phyloP scores from a whole-genome alignment of 352 stramenopile genomes.

The Pythium rishiriense region DNA sequence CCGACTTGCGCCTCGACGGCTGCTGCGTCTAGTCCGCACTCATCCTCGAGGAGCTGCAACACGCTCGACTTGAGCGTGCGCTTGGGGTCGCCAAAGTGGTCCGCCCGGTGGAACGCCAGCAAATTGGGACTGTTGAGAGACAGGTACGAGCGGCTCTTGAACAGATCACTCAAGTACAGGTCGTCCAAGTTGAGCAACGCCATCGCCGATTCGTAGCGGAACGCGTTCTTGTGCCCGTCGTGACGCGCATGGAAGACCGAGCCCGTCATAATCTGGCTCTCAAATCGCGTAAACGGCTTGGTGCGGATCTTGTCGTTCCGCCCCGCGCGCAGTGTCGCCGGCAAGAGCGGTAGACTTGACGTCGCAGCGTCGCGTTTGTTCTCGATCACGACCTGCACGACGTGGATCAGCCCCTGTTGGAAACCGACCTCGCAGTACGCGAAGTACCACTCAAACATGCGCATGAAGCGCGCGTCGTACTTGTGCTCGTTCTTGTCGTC shows the following conservation, averaged over 20 bases:
- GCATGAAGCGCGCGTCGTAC: constrained; percentile 31
- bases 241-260: constrained; percentile 27
- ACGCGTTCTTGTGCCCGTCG: constrained; percentile 26
- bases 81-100: constrained; percentile 32
- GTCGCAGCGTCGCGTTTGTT: constrained; percentile 17
- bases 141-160: constrained; percentile 25
- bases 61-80: constrained; percentile 25
- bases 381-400: constrained; percentile 28
- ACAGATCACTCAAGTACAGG: constrained; percentile 20
- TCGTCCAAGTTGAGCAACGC: constrained; percentile 25
- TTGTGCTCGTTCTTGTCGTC: constrained; percentile 7
- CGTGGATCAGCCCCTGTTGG: constrained; percentile 29
- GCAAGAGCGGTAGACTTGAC: constrained; percentile 1
- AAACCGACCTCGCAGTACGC: constrained; percentile 31
- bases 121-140: constrained; percentile 25
- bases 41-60: constrained; percentile 27
- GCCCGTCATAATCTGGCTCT: constrained; percentile 28
- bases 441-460: constrained; percentile 35
- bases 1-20: constrained; percentile 19
- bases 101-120: constrained; percentile 25
- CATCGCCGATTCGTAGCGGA: constrained; percentile 29
- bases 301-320: constrained; percentile 26
- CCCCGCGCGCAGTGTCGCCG: constrained; percentile 13
- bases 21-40: constrained; percentile 11
- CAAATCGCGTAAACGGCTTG: constrained; percentile 19